These are phyloP conservation scores for Rubia occidens DNA, from an alignment of 305 asterid species.

Conservation along the genomic window DNA sequence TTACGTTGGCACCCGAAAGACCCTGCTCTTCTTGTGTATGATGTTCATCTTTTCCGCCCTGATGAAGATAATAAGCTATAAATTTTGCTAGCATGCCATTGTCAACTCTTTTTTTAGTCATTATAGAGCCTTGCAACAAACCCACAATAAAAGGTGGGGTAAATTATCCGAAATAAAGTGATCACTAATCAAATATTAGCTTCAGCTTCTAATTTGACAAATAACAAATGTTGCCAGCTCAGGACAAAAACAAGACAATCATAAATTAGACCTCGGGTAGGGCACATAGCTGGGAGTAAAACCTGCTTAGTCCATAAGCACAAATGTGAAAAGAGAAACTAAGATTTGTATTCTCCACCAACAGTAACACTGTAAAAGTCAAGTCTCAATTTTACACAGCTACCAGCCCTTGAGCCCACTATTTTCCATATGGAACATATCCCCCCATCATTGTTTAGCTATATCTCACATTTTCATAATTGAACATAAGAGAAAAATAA, in stretches of 20 bases:
- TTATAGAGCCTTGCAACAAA: not conserved
- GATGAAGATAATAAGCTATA: conserved; percentile 20
- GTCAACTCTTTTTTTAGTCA: not conserved
- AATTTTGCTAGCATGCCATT: not conserved
- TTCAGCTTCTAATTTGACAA: not conserved
- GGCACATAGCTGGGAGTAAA: too few species aligned
- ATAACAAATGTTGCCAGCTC: not conserved
- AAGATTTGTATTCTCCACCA: too few species aligned
- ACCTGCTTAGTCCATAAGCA: too few species aligned
- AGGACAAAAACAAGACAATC: not conserved
- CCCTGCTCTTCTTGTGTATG: conserved; percentile 61
- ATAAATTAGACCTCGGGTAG: not conserved
- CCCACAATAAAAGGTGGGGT: not conserved
- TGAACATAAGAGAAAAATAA: not conserved
- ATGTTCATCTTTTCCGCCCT: conserved; percentile 40
- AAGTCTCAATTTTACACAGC: too few species aligned
- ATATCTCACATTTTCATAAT: too few species aligned
- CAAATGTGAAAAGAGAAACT: too few species aligned
- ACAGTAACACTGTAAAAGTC: too few species aligned
- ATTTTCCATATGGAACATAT: too few species aligned
- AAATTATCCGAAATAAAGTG: not conserved
- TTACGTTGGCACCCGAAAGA: conserved; percentile 54
- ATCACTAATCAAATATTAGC: not conserved
- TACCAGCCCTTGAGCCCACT: too few species aligned
- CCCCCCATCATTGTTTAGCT: too few species aligned